Evolutionary conservation across 441 rosid genomes (phyloP).

Genomic region (Corymbia citriodora): DNA sequence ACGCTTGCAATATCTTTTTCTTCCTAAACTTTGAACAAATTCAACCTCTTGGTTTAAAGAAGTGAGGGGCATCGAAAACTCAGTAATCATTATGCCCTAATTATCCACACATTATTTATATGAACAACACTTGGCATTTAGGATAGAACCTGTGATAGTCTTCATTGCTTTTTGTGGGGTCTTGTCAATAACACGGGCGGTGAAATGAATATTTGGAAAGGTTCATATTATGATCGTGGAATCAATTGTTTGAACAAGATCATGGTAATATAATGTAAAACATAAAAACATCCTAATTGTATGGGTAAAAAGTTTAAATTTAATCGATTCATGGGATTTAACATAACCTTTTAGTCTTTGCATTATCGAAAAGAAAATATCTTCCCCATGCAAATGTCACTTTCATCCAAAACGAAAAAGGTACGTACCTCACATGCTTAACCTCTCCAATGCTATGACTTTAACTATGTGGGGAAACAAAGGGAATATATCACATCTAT

Average conservation of each 20-base stretch:
- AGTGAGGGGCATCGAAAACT: background rate
- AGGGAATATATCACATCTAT: background rate
- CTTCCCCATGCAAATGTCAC: background rate
- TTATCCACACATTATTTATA: background rate
- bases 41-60: background rate
- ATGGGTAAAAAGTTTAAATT: background rate
- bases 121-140: background rate
- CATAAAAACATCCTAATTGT: background rate
- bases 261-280: background rate
- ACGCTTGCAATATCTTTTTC: no score
- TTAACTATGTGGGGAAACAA: background rate
- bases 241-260: background rate
- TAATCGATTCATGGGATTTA: background rate
- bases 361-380: background rate
- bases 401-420: background rate
- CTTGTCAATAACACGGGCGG: background rate
- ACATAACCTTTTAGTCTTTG: background rate
- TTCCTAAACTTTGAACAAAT: background rate
- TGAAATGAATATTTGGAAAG: background rate
- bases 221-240: background rate
- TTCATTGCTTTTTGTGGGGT: background rate
- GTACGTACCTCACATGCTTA: background rate
- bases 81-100: background rate
- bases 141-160: background rate
- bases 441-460: background rate